Evolutionary conservation across 176 grass and related monocot genomes (phyloP), one percentile per base, ranked within the genome.

Genomic region (Hsuehochloa calcarea): DNA sequence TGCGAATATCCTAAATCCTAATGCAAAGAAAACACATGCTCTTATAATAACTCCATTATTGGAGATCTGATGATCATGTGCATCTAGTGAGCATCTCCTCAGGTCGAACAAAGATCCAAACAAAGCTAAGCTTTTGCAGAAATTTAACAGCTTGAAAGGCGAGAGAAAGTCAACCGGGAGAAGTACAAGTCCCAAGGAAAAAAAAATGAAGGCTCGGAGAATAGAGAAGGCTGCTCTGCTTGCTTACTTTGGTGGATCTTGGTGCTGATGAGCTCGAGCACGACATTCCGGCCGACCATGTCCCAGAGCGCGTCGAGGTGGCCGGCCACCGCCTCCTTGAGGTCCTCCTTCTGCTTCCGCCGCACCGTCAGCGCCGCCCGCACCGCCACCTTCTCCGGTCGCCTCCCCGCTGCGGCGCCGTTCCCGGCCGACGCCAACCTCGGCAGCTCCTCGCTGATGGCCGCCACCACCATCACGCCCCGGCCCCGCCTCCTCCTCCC

Each of bases 301-400:
- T 94, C 91, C 82, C 90, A 85, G 55, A 99, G 80, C 58, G 93
- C 91, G 64, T 99, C 96, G 23, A 99, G 91, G 80, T 96, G 87
- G 11, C 86, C 91, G 27, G 86, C 96, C 72, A 99, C 66, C 43
- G 86, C 75, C 52, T 99, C 96, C 88, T 94, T 96, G 67, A 99
- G 66, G 89, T 96, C 96, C 86, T 99, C 96, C 88, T 99, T 99
- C 35, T 81, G 87, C 96, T 99, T 99, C 74, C 93, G 85, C 75
- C 93, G 87, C 84, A 99, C 93, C 58, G 93, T 99, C 65, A 99
- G 59, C 87, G 86, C 96, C 43, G 96, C 96, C 80, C 96, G 84
- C 58, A 95, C 58, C 80, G 68, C 77, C 55, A 88, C 84, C 66
- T 96, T 96, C 47, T 78, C 78, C 23, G 55, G 49, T 16, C 26